phyloP scores from a whole-genome alignment of 805 yeast species.

The Pichia cabralensis region DNA sequence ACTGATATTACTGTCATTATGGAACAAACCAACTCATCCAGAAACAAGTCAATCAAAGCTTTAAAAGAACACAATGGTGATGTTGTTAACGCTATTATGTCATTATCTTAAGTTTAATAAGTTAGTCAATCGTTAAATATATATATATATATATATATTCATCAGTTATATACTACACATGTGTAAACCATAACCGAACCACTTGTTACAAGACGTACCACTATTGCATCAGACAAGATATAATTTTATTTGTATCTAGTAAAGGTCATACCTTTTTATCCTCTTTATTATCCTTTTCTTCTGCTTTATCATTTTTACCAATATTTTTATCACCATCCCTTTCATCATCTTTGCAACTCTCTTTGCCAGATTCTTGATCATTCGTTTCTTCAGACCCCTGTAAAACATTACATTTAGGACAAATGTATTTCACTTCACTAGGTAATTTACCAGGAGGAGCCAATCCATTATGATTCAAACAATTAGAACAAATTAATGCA shows the following conservation, averaged over 20 bases:
- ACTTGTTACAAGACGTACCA: too few species aligned
- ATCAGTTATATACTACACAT: too few species aligned
- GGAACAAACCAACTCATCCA: conserved; percentile 85
- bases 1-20: conserved; percentile 79
- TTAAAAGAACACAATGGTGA: conserved; percentile 84
- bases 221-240: too few species aligned
- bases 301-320: background rate
- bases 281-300: background rate
- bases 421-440: conserved; percentile 39
- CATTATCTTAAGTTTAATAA: conserved; percentile 29
- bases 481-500: conserved; percentile 63
- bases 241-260: too few species aligned
- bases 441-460: conserved; percentile 65
- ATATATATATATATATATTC: too few species aligned
- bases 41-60: conserved; percentile 87
- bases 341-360: background rate
- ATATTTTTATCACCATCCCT: background rate
- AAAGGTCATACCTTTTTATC: background rate
- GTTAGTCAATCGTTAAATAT: too few species aligned
- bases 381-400: background rate
- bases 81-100: conserved; percentile 94
- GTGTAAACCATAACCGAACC: too few species aligned
- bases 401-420: conserved; percentile 48
- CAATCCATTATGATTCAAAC: conserved; percentile 66
- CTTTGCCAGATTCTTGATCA: background rate